These are phyloP conservation scores for Linnemannia zychae DNA, from an alignment of 192 early-diverging fungal genomes.

Conservation along the genomic window DNA sequence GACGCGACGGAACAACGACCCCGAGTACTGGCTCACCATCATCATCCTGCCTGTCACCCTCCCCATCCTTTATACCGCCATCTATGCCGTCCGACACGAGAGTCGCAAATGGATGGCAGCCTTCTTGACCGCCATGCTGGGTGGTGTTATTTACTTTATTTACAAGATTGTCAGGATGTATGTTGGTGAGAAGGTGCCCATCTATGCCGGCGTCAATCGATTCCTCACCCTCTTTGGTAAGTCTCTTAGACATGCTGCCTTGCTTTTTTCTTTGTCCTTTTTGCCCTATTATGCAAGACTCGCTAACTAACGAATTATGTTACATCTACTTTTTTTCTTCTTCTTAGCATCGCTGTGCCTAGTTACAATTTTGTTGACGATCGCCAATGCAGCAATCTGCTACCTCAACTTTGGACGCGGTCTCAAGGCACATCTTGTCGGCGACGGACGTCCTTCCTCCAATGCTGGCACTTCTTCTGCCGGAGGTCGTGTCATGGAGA, in stretches of 20 bases:
- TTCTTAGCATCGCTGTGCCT: conserved; percentile 60
- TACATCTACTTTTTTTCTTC: not conserved
- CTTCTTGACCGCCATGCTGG: conserved; percentile 71
- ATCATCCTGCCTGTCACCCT: conserved; percentile 71
- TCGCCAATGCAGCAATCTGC: conserved; percentile 61
- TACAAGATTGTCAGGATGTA: conserved; percentile 77
- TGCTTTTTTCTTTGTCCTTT: conserved; percentile 1
- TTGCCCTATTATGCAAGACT: not conserved
- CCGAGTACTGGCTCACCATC: conserved; percentile 67
- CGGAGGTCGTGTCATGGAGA: conserved; percentile 21
- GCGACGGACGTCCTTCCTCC: not conserved
- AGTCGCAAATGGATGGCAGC: conserved; percentile 69
- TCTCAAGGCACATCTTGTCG: conserved; percentile 60
- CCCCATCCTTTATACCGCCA: conserved; percentile 72
- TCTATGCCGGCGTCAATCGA: conserved; percentile 65
- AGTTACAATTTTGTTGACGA: conserved; percentile 60
- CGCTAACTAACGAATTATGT: not conserved
- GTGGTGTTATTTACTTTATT: conserved; percentile 78
- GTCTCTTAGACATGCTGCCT: conserved; percentile 9
- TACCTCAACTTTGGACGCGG: conserved; percentile 72
- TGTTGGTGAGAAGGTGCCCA: conserved; percentile 35
- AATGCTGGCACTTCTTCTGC: conserved; percentile 7
- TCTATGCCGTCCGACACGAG: conserved; percentile 79
- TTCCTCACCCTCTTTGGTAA: conserved; percentile 83
- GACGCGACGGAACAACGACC: conserved; percentile 60